Base-by-base conservation (phyloP, 2,329 filamentous ascomycete species). In the Monosporascus sp. region DNA sequence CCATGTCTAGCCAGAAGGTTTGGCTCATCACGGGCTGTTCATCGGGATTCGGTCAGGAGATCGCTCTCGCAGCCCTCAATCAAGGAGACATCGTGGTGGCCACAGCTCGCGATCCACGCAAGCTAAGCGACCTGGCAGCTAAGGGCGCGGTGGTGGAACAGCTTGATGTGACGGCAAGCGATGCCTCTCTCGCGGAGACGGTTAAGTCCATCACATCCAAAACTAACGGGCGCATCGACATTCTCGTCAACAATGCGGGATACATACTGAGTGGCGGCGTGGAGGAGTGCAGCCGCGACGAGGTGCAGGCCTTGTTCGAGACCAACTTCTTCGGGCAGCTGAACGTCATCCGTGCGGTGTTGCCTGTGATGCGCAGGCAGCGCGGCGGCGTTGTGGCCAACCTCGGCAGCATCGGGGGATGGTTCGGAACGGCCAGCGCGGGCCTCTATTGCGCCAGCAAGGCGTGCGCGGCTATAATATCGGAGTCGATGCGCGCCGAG, bases 241-340 rank as follows among this genome's bases (percentile, higher is more conserved):
- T 46, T 17, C 22, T 46, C 3, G 43, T 46, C 20, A 52, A 48
- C 37, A 58, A 54, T 26, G 53, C 53, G 7, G 51, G 53, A 5
- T 55, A 58, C 49, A 46, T 55, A 22, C 43, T 58, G 5, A 19
- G 38, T 1, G 53, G 50, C 41, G 53, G 48, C 2, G 46, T 58
- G 11, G 53, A 58, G 31, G 70, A 70, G 9, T 67, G 68, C 11
- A 50, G 53, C 51, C 48, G 51, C 16, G 61, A 67, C n/a, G 73
- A 78, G 60, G 68, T 72, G 22, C 65, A 66, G 43, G 63, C 70
- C 22, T 66, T 70, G 40, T 76, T 78, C 58, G 65, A 75, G 52
- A 76, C 74, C 50, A 80, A 81, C 56, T 65, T 81, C 27, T 77
- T 78, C 54, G 77, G 77, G 9, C 69, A 73, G 7, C 61, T 81